phyloP scores from a whole-genome alignment of 2,329 filamentous ascomycete species.

The Aspergillus fumigatiaffinis region DNA sequence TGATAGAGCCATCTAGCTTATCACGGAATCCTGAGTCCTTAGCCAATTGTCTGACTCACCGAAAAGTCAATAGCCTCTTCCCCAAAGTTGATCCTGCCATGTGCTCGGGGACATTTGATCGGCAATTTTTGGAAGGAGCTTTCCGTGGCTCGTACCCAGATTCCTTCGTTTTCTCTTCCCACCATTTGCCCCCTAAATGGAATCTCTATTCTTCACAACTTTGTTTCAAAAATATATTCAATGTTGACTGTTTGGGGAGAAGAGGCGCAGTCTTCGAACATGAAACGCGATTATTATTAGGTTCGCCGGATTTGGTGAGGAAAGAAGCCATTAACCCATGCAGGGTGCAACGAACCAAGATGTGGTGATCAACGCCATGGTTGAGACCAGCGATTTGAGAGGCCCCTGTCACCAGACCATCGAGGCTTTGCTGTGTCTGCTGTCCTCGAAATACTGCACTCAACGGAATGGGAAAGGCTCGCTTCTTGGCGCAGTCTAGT shows the following conservation, averaged over 20 bases:
- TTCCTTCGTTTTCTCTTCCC: neutral
- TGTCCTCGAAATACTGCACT: neutral
- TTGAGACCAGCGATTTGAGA: neutral
- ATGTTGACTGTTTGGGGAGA: neutral
- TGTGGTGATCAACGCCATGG: neutral
- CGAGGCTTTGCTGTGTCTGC: neutral
- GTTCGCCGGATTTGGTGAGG: neutral
- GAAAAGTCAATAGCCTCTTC: conserved; percentile 1
- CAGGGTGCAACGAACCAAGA: conserved; percentile 4
- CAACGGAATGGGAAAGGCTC: conserved; percentile 10
- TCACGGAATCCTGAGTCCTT: neutral
- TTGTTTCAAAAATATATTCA: neutral
- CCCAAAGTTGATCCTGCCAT: neutral
- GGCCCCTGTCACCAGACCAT: conserved; percentile 8
- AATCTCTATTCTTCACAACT: neutral
- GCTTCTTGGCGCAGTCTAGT: conserved; percentile 4
- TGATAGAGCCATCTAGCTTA: neutral
- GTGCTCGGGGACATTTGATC: neutral
- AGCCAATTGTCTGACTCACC: neutral
- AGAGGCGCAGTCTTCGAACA: conserved; percentile 6
- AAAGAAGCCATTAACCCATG: neutral
- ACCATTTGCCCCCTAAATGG: neutral
- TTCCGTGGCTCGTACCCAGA: neutral
- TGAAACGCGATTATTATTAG: conserved; percentile 11
- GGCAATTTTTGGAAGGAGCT: neutral